Evolutionary conservation across 2,329 filamentous ascomycete genomes (phyloP), one percentile per base, ranked within the genome.

Genomic region (Fusarium paranaense): DNA sequence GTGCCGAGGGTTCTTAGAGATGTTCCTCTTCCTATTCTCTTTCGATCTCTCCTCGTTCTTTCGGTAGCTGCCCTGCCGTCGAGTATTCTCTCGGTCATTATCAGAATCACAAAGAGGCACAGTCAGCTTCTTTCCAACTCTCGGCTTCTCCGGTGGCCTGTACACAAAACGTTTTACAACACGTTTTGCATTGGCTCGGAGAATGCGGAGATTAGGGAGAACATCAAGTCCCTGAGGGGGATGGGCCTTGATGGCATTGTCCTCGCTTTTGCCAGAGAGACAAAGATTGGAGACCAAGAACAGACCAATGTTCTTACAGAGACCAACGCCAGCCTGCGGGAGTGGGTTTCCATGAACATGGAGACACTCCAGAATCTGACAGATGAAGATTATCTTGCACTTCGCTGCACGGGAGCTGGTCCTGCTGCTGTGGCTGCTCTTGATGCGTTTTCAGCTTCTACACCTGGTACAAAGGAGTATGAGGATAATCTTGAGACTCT

Each of bases 191-290:
- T 66, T 50, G 64, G 64, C 2, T 66, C 47, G 9, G 57, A 66
- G 16, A 66, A 66, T 32, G 35, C 25, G 1, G 57, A 56, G 11
- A 66, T 66, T 18, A 35, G 22, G 13, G 38, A 56, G 6, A 66
- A 66, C 11, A 66, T 66, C 30, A 56, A 62, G 16, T 37, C 42
- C 16, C 22, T 66, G 22, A 45, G 64, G 14, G 37, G 45, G 1
- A 66, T 66, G 64, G 64, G 64, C 1, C 45, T 66, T n/a, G 58
- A 66, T 47, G 64, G 64, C 4, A 66, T 66, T 18, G 64, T 66
- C 4, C 58, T 66, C 11, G 64, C 64, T 13, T 66, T 66, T 62
- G 64, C 64, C 2, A 37, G 64, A 2, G 64, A 66, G 30, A 62
- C 64, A 11, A 66, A 62, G 47, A 62, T 66, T 38, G 64, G 64